Conservation (phyloP, 2,329 filamentous ascomycete species). For the Aureobasidium sp. region DNA sequence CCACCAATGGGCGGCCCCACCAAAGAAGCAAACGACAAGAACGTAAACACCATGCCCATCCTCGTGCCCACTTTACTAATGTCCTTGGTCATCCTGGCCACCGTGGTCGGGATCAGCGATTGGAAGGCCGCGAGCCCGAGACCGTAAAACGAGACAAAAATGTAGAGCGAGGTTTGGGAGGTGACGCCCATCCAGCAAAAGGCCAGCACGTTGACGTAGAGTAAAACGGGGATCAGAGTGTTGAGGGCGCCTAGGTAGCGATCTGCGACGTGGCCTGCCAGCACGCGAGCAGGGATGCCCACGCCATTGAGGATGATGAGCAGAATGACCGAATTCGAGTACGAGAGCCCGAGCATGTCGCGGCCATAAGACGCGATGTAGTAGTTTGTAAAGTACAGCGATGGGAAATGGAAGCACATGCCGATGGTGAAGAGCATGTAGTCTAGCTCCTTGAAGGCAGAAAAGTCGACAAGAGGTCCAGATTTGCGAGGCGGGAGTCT, state of each 20-base stretch:
- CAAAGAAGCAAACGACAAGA: slow-evolving; percentile 39
- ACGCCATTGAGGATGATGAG: slow-evolving; percentile 53
- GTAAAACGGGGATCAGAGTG: slow-evolving; percentile 43
- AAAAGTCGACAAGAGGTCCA: slow-evolving; percentile 37
- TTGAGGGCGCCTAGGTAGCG: slow-evolving; percentile 49
- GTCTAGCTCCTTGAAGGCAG: slow-evolving; percentile 35
- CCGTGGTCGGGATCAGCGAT: slow-evolving; percentile 37
- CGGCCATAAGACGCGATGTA: slow-evolving; percentile 35
- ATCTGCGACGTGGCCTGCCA: slow-evolving; percentile 50
- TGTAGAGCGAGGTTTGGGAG: slow-evolving; percentile 33
- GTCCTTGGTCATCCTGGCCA: slow-evolving; percentile 40
- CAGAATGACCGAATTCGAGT: slow-evolving; percentile 45
- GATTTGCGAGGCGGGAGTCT: slow-evolving; percentile 38
- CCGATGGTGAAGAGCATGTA: slow-evolving; percentile 33
- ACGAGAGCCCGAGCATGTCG: slow-evolving; percentile 34
- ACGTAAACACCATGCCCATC: slow-evolving; percentile 42
- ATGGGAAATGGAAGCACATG: slow-evolving; percentile 28
- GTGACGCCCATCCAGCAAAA: slow-evolving; percentile 52
- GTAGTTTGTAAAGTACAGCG: slow-evolving; percentile 39
- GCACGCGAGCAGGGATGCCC: slow-evolving; percentile 48
- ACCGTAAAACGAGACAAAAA: slow-evolving; percentile 40
- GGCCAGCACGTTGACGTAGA: slow-evolving; percentile 41
- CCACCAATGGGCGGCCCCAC: slow-evolving; percentile 44
- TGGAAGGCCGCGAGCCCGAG: slow-evolving; percentile 40
- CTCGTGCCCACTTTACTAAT: slow-evolving; percentile 40